phyloP scores from a whole-genome alignment of 208 protist genomes.

The Leishmania arabica region DNA sequence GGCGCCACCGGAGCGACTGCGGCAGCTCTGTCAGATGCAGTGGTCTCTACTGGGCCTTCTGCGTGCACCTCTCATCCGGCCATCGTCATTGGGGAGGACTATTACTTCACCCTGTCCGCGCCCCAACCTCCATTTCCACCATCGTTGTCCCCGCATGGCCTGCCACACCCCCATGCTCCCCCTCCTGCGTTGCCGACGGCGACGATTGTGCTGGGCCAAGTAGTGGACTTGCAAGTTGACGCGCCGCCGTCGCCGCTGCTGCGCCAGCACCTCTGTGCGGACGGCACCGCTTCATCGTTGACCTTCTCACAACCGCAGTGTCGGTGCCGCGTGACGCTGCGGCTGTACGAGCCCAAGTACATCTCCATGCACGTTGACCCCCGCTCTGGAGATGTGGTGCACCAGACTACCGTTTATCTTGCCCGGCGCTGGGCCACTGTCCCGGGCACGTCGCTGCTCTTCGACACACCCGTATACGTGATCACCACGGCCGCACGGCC shows the following conservation, averaged over 20 bases:
- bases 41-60: neutral
- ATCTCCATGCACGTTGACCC: slow-evolving; percentile 46
- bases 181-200: slow-evolving; percentile 9
- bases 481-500: slow-evolving; percentile 37
- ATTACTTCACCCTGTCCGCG: slow-evolving; percentile 49
- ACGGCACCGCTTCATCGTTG: slow-evolving; percentile 1
- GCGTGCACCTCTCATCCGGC: slow-evolving; percentile 20
- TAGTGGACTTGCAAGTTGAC: slow-evolving; percentile 29
- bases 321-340: slow-evolving; percentile 35
- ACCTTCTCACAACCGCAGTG: slow-evolving; percentile 2
- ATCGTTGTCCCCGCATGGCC: neutral
- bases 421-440: slow-evolving; percentile 26
- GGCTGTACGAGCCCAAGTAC: slow-evolving; percentile 53
- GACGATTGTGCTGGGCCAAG: slow-evolving; percentile 49
- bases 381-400: slow-evolving; percentile 40
- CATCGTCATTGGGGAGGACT: slow-evolving; percentile 60
- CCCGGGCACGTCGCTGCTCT: slow-evolving; percentile 45
- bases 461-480: slow-evolving; percentile 68
- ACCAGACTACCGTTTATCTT: slow-evolving; percentile 52
- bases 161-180: neutral
- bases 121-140: neutral
- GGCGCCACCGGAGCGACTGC: slow-evolving; percentile 1
- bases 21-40: neutral
- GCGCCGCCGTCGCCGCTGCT: slow-evolving; percentile 2
- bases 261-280: neutral